These are phyloP conservation scores for Pseudopediastrum boryanum DNA, from an alignment of 139 green algal species.

Conservation along the genomic window DNA sequence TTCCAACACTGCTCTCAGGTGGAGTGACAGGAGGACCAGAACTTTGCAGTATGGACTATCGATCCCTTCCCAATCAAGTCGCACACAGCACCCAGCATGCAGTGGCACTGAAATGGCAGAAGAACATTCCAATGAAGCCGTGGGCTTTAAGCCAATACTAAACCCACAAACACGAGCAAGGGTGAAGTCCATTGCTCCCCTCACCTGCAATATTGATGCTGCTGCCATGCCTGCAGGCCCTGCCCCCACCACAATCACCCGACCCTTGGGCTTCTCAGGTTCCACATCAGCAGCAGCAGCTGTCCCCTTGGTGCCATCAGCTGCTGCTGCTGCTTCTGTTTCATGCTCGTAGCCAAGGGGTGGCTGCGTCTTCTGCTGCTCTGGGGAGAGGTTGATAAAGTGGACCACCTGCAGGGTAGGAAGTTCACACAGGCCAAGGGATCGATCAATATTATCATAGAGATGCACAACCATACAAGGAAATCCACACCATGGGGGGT, in stretches of 20 bases:
- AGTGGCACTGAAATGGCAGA: too few relatives aligned
- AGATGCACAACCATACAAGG: too few relatives aligned
- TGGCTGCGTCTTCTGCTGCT: conserved; percentile 38
- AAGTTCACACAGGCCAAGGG: not conserved
- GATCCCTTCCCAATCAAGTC: too few relatives aligned
- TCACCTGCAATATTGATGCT: conserved; percentile 72
- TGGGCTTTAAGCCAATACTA: too few relatives aligned
- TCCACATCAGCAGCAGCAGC: conserved; percentile 5
- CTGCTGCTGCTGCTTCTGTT: not conserved
- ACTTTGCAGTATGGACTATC: too few relatives aligned
- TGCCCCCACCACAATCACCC: conserved; percentile 80
- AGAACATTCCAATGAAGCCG: too few relatives aligned
- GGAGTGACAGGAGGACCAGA: too few relatives aligned
- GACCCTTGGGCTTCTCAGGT: conserved; percentile 17
- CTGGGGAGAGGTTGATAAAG: conserved; percentile 46
- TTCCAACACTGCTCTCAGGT: too few relatives aligned
- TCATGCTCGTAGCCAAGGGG: conserved; percentile 22
- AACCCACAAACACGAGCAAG: too few relatives aligned
- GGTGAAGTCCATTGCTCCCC: not conserved
- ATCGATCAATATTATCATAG: too few relatives aligned
- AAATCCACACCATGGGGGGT: too few relatives aligned
- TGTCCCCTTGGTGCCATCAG: not conserved
- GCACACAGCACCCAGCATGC: too few relatives aligned
- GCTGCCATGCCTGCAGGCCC: conserved; percentile 81
- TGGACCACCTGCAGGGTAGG: conserved; percentile 35